These are phyloP conservation scores for Eragrostis tef DNA, from an alignment of 202 grass and related monocot genomes.

Conservation along the genomic window DNA sequence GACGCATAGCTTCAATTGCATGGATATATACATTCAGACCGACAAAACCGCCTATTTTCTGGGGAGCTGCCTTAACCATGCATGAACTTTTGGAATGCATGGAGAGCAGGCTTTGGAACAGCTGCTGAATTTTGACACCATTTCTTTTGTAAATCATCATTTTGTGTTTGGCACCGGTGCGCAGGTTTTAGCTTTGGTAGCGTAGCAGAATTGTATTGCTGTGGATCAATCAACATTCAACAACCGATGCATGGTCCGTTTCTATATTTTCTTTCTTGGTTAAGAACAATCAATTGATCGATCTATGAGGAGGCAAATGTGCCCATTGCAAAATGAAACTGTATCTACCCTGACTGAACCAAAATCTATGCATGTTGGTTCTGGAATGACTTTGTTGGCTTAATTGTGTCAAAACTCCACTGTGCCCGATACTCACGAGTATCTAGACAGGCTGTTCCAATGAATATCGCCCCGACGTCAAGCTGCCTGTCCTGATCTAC, in stretches of 20 bases:
- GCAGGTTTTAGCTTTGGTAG: slow-evolving; percentile 11
- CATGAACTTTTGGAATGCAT: slow-evolving; percentile 44
- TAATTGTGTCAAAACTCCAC: background rate
- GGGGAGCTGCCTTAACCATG: slow-evolving; percentile 16
- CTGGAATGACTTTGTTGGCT: background rate
- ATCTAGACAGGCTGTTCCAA: too few species aligned
- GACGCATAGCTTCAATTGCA: background rate
- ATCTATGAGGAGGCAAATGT: background rate
- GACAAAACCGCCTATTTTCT: slow-evolving; percentile 3
- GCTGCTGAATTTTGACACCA: slow-evolving; percentile 17
- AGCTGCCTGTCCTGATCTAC: too few species aligned
- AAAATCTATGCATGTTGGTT: background rate
- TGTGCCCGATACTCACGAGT: too few species aligned
- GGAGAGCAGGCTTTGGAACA: slow-evolving; percentile 22
- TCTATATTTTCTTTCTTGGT: background rate
- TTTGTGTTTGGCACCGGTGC: background rate
- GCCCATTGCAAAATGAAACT: background rate
- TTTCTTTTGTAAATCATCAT: background rate
- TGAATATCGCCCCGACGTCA: too few species aligned
- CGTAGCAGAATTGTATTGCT: slow-evolving; percentile 31
- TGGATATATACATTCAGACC: background rate
- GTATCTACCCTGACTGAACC: background rate
- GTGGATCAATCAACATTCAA: slow-evolving; percentile 16
- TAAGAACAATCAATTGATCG: background rate
- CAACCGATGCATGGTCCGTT: background rate